Evolutionary conservation across 306 rosid genomes (phyloP).

Genomic region (Quercus aquifolioides): DNA sequence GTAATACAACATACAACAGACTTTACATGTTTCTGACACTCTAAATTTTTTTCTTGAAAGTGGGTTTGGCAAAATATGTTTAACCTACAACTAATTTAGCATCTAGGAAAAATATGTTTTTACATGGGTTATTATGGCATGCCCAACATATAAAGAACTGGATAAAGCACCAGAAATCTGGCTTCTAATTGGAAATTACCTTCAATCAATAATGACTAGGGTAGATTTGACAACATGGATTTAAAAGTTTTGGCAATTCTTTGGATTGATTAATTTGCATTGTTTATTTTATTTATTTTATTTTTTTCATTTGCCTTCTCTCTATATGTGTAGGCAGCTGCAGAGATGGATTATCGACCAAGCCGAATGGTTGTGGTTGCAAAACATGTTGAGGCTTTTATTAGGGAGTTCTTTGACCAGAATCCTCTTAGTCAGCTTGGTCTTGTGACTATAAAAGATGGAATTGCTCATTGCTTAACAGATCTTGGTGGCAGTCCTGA

Average conservation of each 20-base stretch:
- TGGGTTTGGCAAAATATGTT: neutral
- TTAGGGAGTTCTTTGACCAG: constrained; percentile 88
- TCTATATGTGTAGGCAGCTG: constrained; percentile 72
- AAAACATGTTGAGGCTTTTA: constrained; percentile 74
- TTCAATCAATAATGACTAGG: neutral
- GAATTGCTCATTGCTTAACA: constrained; percentile 71
- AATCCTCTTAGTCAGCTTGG: constrained; percentile 96
- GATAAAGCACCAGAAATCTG: constrained; percentile 7
- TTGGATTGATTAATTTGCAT: neutral
- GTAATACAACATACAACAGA: neutral
- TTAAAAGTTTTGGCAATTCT: neutral
- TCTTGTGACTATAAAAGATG: constrained; percentile 79
- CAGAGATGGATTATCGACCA: constrained; percentile 83
- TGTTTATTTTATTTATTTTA: neutral
- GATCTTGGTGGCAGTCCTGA: constrained; percentile 99
- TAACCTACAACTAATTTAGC: neutral
- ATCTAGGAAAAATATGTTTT: no score
- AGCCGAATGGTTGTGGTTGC: constrained; percentile 86
- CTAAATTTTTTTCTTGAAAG: neutral
- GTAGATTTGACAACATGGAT: neutral
- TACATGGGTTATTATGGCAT: constrained; percentile 7
- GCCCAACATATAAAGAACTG: neutral
- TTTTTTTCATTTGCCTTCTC: constrained; percentile 15
- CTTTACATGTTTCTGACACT: neutral
- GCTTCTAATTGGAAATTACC: neutral